A percentile compares a stretch with the other conserved stretches of the same genome.
Conservation (phyloP, 352 stramenopile genomes). For the Phytophthora pinifolia region DNA sequence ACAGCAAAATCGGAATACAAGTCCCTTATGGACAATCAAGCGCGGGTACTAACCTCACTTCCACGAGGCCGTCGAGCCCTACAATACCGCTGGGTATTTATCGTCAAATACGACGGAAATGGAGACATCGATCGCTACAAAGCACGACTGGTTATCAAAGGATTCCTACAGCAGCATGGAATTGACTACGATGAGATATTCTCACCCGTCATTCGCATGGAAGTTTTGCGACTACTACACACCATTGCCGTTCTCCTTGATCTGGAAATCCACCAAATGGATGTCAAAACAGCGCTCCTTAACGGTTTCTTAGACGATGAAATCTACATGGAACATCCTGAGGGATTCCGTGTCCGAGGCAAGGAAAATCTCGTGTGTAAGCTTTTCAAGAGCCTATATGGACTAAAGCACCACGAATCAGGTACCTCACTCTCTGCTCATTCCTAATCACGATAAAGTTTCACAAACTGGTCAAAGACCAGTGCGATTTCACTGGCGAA, state of each 20-base stretch:
- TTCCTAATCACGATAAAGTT: slow-evolving; percentile 5
- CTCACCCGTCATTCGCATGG: slow-evolving; percentile 9
- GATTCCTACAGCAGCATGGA: slow-evolving; percentile 7
- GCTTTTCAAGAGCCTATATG: neutral
- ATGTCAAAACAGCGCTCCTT: slow-evolving; percentile 28
- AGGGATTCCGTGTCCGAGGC: neutral
- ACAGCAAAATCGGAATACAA: too few relatives aligned
- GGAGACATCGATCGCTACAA: too few relatives aligned
- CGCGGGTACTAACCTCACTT: neutral
- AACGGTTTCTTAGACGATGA: slow-evolving; percentile 21
- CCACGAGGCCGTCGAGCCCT: neutral
- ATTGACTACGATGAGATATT: slow-evolving; percentile 20
- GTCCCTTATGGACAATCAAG: slow-evolving; percentile 11
- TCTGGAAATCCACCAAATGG: slow-evolving; percentile 19
- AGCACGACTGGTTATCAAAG: neutral
- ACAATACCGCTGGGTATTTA: slow-evolving; percentile 20
- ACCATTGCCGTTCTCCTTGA: neutral
- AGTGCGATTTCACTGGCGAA: neutral
- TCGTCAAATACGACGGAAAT: too few relatives aligned
- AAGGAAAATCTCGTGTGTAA: slow-evolving; percentile 6
- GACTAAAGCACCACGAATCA: slow-evolving; percentile 3
- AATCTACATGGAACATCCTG: slow-evolving; percentile 21
- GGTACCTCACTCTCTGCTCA: slow-evolving; percentile 11
- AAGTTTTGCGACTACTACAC: slow-evolving; percentile 1
- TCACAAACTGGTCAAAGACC: slow-evolving; percentile 11